phyloP scores from a whole-genome alignment of 768 basidiomycete species.

The Rubroboletus satanas region DNA sequence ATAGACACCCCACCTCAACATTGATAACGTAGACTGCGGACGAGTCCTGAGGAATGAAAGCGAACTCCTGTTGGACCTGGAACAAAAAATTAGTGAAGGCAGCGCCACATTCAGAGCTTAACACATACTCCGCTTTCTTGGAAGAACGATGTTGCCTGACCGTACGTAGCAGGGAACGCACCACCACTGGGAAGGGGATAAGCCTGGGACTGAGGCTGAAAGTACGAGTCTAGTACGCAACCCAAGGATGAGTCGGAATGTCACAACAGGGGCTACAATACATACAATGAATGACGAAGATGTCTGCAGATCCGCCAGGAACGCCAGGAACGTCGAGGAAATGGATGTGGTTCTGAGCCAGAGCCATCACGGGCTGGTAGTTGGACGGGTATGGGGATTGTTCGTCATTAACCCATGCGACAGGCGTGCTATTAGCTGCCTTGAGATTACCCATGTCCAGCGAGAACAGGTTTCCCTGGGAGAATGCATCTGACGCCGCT shows the following conservation, averaged over 20 bases:
- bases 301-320: slow-evolving; percentile 64
- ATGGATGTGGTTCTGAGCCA: slow-evolving; percentile 84
- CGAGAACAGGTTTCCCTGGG: slow-evolving; percentile 58
- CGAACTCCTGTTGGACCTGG: slow-evolving; percentile 70
- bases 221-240: slow-evolving; percentile 56
- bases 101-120: not conserved
- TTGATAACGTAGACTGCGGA: slow-evolving; percentile 71
- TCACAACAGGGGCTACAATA: not conserved
- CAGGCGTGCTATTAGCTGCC: slow-evolving; percentile 50
- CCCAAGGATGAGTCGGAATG: not conserved
- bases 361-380: slow-evolving; percentile 73
- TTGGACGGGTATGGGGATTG: slow-evolving; percentile 51
- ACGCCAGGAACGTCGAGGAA: slow-evolving; percentile 72
- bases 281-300: slow-evolving; percentile 89
- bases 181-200: slow-evolving; percentile 47
- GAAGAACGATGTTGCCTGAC: slow-evolving; percentile 71
- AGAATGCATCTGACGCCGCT: slow-evolving; percentile 56
- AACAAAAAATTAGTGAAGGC: not conserved
- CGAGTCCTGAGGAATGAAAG: slow-evolving; percentile 73
- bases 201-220: slow-evolving; percentile 66
- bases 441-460: slow-evolving; percentile 69
- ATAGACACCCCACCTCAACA: slow-evolving; percentile 45
- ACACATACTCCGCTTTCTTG: slow-evolving; percentile 44
- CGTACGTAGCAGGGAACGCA: slow-evolving; percentile 64
- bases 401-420: slow-evolving; percentile 64